Evolutionary conservation across 106 monocot species (phyloP), one percentile per base, ranked within the genome.

Genomic region (Acorus gramineus): DNA sequence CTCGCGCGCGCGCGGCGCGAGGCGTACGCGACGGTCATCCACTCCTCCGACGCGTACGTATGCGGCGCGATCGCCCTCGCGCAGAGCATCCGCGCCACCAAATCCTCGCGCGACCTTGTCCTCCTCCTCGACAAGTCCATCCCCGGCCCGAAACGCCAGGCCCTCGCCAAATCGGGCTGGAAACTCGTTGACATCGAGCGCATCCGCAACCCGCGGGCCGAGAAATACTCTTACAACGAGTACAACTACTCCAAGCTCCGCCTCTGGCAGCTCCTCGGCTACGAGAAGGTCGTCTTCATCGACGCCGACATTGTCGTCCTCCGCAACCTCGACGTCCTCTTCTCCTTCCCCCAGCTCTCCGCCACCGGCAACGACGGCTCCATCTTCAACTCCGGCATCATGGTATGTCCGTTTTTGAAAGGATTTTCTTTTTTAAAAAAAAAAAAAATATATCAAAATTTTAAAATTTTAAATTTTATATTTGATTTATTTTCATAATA

Each of bases 171-270:
- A 0, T 1, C 57, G 6, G 57, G 57, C 57, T 58, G 57, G 57
- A 58, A 7, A 6, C 10, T 58, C 6, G 11, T 5, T 0, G n/a
- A 5, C 14, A 14, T 58, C 57, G 13, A 58, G 10, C 57, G 57
- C 11, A 58, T 58, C 6, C 57, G 57, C n/a, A 58, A 58, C 11
- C 57, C 57, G 5, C 10, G 14, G n/a, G 10, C 11, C 57, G 11
- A 7, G 57, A 7, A 12, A 6, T 6, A 14, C n/a, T 11, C 57
- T 1, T 58, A 58, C 57, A 58, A 58, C 11, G 57, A 58, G 13
- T 58, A 10, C 57, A 58, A 58, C 57, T 58, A 58, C 57, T 11
- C 10, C 57, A 58, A 58, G 57, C 57, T 58, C 57, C 57, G 57
- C 13, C 11, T 58, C 11, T 58, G 28, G 28, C 28, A 28, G 28